A percentile compares a stretch with the other conserved stretches of the same genome.
Evolutionary conservation across 257 asterid species (phyloP).

Genomic region (Henckelia pumila): DNA sequence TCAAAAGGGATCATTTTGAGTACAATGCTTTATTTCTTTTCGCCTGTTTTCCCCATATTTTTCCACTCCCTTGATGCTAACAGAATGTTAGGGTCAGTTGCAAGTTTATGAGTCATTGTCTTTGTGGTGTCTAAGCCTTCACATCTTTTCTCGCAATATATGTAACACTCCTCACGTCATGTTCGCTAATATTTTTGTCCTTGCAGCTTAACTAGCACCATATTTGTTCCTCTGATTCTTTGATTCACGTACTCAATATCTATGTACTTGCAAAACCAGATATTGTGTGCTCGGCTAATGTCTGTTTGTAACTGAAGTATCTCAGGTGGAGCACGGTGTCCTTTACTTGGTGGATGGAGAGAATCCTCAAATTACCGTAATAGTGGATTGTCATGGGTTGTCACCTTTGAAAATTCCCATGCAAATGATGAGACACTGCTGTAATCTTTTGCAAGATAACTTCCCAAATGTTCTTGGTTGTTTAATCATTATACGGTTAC

Average conservation of each 20-base stretch:
- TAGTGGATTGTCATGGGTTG: conserved; percentile 76
- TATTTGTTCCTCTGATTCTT: background rate
- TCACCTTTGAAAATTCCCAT: conserved; percentile 80
- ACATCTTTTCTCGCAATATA: conserved; percentile 4
- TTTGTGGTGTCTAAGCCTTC: conserved; percentile 5
- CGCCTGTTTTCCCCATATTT: background rate
- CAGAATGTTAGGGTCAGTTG: conserved; percentile 8
- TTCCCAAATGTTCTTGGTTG: conserved; percentile 84
- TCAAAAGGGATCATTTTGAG: background rate
- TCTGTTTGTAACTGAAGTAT: conserved; percentile 57
- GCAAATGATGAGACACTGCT: conserved; percentile 78
- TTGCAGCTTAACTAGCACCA: background rate
- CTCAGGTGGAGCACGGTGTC: conserved; percentile 94
- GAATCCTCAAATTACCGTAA: conserved; percentile 71
- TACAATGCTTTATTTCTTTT: conserved; percentile 10
- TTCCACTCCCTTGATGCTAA: conserved; percentile 4
- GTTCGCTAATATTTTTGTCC: conserved; percentile 8
- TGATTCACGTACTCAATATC: conserved; percentile 1
- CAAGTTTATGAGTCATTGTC: background rate
- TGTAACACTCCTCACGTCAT: conserved; percentile 6
- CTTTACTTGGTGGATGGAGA: conserved; percentile 56
- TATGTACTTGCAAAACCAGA: conserved; percentile 12
- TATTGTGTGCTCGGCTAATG: conserved; percentile 25
- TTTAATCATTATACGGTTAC: conserved; percentile 70
- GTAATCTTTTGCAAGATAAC: conserved; percentile 77